phyloP scores from a whole-genome alignment of 768 basidiomycete genomes.

The Pleurotus sapidus region DNA sequence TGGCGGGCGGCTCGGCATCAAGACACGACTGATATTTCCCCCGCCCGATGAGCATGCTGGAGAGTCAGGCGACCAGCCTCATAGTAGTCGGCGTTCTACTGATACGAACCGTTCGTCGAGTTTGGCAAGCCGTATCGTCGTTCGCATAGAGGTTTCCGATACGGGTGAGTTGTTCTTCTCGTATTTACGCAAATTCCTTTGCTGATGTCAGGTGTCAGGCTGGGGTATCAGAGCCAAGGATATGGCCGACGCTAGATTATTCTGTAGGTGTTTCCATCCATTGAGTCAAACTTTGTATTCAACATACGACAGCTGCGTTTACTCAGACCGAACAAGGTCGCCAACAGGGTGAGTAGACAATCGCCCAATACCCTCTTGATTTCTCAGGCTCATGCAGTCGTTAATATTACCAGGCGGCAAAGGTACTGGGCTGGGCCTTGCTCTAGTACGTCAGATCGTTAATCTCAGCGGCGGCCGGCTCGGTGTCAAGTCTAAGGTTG shows the following conservation, averaged over 20 bases:
- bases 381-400: neutral
- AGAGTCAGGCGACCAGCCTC: neutral
- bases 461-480: constrained; percentile 53
- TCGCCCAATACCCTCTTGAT: neutral
- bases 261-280: constrained; percentile 35
- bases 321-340: constrained; percentile 59
- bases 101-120: neutral
- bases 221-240: constrained; percentile 60
- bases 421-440: constrained; percentile 53
- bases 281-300: neutral
- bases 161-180: constrained; percentile 24
- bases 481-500: constrained; percentile 43
- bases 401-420: constrained; percentile 27
- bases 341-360: constrained; percentile 17
- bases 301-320: constrained; percentile 40
- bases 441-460: constrained; percentile 57
- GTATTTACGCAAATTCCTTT: neutral
- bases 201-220: constrained; percentile 19
- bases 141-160: constrained; percentile 66
- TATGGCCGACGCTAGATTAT: constrained; percentile 56
- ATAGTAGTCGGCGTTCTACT: neutral
- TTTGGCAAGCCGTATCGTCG: constrained; percentile 48
- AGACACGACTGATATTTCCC: constrained; percentile 47
- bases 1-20: constrained; percentile 53
- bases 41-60: neutral